Conservation (phyloP, 306 rosid genomes). For the Vachellia collinsii region DNA sequence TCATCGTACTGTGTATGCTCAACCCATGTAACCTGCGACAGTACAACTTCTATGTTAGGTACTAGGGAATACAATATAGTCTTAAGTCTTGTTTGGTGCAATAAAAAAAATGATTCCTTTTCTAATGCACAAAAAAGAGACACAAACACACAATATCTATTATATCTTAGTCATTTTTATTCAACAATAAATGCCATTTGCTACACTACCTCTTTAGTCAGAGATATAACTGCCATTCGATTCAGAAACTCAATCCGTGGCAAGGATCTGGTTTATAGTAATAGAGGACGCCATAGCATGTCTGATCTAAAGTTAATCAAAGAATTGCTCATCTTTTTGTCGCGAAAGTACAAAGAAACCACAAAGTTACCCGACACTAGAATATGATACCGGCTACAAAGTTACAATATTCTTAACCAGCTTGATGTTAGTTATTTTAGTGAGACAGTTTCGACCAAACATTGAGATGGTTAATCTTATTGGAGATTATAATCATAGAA, state of each 20-base stretch:
- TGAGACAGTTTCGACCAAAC: not conserved
- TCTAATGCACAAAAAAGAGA: not conserved
- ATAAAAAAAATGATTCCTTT: not conserved
- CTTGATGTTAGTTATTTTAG: not conserved
- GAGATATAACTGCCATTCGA: not conserved
- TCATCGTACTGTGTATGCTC: slow-evolving; percentile 86
- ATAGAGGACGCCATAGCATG: not conserved
- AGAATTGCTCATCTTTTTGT: not conserved
- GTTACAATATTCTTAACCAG: not conserved
- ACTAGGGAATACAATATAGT: slow-evolving; percentile 24
- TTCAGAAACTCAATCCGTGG: not conserved
- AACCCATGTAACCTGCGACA: slow-evolving; percentile 82
- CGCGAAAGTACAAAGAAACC: not conserved
- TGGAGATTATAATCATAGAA: not conserved
- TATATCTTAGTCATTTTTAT: not conserved
- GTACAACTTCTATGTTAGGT: not conserved
- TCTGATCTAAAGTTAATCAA: not conserved
- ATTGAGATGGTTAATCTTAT: not conserved
- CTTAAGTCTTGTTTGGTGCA: not conserved
- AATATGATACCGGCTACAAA: not conserved
- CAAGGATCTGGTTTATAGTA: not conserved
- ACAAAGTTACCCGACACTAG: not conserved
- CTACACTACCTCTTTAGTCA: not conserved
- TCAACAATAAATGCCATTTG: not conserved
- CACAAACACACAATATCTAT: not conserved